Percentiles rank a stretch among this genome's conserved stretches.
Evolutionary conservation across 129 eudicot genomes (phyloP).

Genomic region (Saposhnikovia divaricata): DNA sequence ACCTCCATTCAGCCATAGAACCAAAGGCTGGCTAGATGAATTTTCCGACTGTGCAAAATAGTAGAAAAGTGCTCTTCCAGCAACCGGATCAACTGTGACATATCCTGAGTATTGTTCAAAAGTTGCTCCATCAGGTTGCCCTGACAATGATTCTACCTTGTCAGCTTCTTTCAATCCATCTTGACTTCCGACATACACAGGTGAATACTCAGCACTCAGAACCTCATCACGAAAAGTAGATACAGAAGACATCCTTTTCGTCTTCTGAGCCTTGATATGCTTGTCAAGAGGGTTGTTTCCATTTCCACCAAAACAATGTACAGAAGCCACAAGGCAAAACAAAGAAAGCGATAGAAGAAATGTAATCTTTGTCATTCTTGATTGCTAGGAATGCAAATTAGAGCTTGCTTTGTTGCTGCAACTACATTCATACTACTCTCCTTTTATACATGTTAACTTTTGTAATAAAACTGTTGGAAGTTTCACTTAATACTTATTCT

Average conservation of each 20-base stretch:
- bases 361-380: constrained; percentile 5
- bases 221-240: neutral
- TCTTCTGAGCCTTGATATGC: constrained; percentile 17
- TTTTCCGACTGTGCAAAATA: too few relatives aligned
- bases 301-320: constrained; percentile 28
- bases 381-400: neutral
- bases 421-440: neutral
- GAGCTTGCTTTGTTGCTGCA: neutral
- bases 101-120: constrained; percentile 11
- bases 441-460: neutral
- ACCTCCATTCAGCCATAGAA: too few relatives aligned
- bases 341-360: constrained; percentile 16
- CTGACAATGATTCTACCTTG: constrained; percentile 42
- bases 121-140: constrained; percentile 46
- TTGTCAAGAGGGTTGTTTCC: constrained; percentile 32
- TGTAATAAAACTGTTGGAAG: neutral
- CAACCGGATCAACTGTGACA: too few relatives aligned
- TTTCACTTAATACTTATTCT: neutral
- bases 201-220: constrained; percentile 2
- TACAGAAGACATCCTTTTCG: constrained; percentile 4
- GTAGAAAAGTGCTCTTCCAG: too few relatives aligned
- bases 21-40: too few relatives aligned
- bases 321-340: constrained; percentile 19
- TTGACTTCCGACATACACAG: constrained; percentile 36
- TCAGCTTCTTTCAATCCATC: constrained; percentile 46